phyloP scores from a whole-genome alignment of 169 alveolate species.

The Plasmodium vinckei region DNA sequence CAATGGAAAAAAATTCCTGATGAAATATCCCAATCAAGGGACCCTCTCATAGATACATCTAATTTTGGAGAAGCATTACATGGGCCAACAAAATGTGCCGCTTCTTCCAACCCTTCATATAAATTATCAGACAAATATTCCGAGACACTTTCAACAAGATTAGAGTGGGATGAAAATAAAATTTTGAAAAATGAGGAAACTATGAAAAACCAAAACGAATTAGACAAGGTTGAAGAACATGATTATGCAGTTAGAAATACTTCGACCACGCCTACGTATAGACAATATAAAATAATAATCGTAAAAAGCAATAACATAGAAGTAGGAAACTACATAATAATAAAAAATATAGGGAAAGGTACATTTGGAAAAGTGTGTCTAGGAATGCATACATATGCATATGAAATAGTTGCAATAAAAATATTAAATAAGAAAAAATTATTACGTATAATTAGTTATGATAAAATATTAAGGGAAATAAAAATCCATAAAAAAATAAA shows the following conservation, averaged over 20 bases:
- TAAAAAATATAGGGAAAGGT: conserved; percentile 83
- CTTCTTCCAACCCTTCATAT: too few relatives aligned
- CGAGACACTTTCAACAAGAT: too few relatives aligned
- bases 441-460: conserved; percentile 72
- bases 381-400: conserved; percentile 81
- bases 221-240: not conserved
- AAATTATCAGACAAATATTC: too few relatives aligned
- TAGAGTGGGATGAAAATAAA: too few relatives aligned
- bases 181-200: not conserved
- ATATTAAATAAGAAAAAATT: conserved; percentile 79
- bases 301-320: conserved; percentile 32
- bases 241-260: not conserved
- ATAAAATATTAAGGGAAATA: conserved; percentile 81
- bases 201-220: not conserved
- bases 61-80: not conserved
- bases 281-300: conserved; percentile 34
- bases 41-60: not conserved
- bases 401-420: conserved; percentile 84
- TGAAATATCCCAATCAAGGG: not conserved
- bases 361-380: conserved; percentile 85
- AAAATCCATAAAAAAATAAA: conserved; percentile 79
- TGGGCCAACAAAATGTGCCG: too few relatives aligned
- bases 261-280: too few relatives aligned
- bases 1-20: not conserved
- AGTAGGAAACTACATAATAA: conserved; percentile 71